phyloP scores from a whole-genome alignment of 345 rosid species.

The Gossypium rotundifolium region DNA sequence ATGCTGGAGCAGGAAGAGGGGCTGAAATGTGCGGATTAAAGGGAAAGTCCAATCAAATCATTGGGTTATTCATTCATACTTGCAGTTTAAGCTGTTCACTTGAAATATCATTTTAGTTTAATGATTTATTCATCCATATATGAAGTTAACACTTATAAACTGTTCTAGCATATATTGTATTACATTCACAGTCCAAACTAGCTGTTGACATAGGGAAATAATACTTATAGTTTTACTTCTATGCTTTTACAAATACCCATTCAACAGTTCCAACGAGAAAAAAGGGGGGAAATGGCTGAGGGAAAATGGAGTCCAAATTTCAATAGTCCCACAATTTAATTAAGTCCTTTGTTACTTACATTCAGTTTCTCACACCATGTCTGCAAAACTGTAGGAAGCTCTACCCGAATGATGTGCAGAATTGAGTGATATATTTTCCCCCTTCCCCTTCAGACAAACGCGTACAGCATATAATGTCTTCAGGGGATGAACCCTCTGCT shows the following conservation, averaged over 20 bases:
- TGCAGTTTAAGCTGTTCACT: neutral
- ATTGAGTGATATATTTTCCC: constrained; percentile 2
- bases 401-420: constrained; percentile 23
- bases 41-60: neutral
- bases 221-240: neutral
- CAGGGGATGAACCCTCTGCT: constrained; percentile 38
- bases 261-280: neutral
- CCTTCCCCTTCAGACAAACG: neutral
- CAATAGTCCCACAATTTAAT: neutral
- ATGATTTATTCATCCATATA: neutral
- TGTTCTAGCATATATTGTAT: no score
- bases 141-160: neutral
- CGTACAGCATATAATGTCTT: constrained; percentile 17
- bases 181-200: neutral
- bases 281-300: neutral
- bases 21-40: neutral
- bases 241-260: neutral
- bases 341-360: neutral
- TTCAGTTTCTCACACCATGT: constrained; percentile 3
- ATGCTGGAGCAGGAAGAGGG: no score
- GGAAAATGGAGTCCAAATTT: neutral
- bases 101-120: neutral
- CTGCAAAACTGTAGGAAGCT: neutral
- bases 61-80: neutral
- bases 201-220: neutral